Evolutionary conservation across 768 basidiomycete genomes (phyloP).

Genomic region (Suillus weaverae): DNA sequence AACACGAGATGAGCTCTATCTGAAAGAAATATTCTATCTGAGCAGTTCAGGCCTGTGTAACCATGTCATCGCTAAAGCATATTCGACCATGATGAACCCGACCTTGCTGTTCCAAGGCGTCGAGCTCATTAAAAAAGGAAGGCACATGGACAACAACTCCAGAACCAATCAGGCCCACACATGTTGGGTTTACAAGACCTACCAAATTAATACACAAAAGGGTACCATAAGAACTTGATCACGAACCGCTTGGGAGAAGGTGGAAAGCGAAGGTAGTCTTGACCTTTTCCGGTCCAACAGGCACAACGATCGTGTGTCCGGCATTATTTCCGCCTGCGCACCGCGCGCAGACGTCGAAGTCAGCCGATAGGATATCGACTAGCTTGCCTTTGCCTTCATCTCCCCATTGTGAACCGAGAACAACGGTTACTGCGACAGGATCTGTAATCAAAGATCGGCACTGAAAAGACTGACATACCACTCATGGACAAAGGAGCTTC

Average conservation of each 20-base stretch:
- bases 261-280: conserved; percentile 94
- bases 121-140: conserved; percentile 91
- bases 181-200: conserved; percentile 86
- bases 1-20: conserved; percentile 97
- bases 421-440: conserved; percentile 54
- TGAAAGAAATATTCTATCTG: conserved; percentile 84
- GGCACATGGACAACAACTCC: conserved; percentile 98
- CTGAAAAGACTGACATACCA: conserved; percentile 17
- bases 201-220: conserved; percentile 3
- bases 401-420: conserved; percentile 89
- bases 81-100: conserved; percentile 12
- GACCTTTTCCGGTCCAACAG: conserved; percentile 62
- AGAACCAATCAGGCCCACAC: conserved; percentile 84
- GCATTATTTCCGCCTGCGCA: conserved; percentile 99
- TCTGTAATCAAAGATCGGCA: conserved; percentile 14
- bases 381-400: conserved; percentile 96
- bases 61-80: conserved; percentile 7
- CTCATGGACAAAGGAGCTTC: conserved; percentile 18
- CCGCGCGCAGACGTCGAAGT: conserved; percentile 89
- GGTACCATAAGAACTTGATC: conserved; percentile 6
- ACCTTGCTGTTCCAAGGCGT: conserved; percentile 85
- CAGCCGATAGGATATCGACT: conserved; percentile 91
- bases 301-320: conserved; percentile 95
- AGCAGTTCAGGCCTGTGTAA: conserved; percentile 76
- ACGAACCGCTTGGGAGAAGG: conserved; percentile 86